Evolutionary conservation across 495 filamentous ascomycete genomes (phyloP), one percentile per base, ranked within the genome.

Genomic region (Penicillium dipodomyicola): DNA sequence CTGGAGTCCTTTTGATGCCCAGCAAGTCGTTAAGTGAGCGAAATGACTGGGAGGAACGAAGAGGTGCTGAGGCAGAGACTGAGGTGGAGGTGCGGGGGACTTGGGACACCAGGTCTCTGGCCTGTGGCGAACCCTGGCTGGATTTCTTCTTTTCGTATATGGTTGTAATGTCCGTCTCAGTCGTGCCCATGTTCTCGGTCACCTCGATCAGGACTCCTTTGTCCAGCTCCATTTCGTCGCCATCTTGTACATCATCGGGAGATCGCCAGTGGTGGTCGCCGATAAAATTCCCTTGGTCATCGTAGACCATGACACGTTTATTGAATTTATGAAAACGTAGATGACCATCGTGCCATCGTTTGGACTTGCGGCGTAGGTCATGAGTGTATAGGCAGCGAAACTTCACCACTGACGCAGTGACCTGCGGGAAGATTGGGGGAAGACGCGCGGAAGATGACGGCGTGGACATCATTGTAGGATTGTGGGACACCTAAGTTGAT

Each of bases 271-370:
- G 90, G 25, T 82, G 83, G 64, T 97, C 92, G 9, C 91, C 92
- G 27, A 96, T 78, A 59, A 86, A 89, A 69, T 94, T 90, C 0
- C 89, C 82, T 17, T 78, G 74, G 15, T 85, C 84, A 67, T 97
- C 92, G 63, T 93, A 93, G 20, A 94, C 88, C 92, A 97, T 96
- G 39, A 91, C 76, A 4, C 92, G 85, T 61, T 87, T 90, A 73
- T 97, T 97, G 79, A 95, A 95, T 2, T 89, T 88, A 67, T 97
- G 92, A 65, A 85, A 96, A 50, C 87, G 84, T 30, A 96, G 80
- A 44, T 85, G 84, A 41, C 92, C 92, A 87, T 97, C 92, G 61
- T 93, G 89, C 92, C 92, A 97, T 45, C 88, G 76, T 72, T 97
- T 97, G 50, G 87, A 84, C 71, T 97, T 97, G 49, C 88, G 82